Base-by-base conservation (phyloP, 352 stramenopile species). In the Ochromonadaceae sp. region DNA sequence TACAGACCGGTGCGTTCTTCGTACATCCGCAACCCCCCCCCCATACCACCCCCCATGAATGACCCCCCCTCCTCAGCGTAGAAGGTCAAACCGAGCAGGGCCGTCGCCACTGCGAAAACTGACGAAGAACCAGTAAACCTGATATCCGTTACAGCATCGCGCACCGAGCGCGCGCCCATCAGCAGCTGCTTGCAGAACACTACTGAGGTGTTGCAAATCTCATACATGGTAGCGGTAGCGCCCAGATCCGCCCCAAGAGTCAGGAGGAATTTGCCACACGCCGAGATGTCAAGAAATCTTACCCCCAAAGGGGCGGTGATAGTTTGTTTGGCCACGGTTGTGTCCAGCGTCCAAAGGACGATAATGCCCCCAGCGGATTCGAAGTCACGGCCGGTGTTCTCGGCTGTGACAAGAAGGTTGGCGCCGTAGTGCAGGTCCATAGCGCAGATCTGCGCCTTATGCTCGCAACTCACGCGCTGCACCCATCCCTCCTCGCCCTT, bases 131-230 rank as follows among this genome's bases (percentile, higher is more conserved):
- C 17, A 44, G 40, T 44, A 44, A 44, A 44, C 40, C 22, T 44
- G 15, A 44, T 44, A 44, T 44, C 40, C 40, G 22, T 44, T 20
- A 44, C 22, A 17, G 17, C 22, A 44, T 15, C 40, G 22, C 40
- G 17, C 17, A 17, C 40, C 22, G 22, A 44, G 40, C 22, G 22
- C 22, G 40, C 40, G n/a, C 5, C 26, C 10, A 35, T n/a, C 49
- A 58, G n/a, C 5, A 58, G 49, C 49, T 35, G 5, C 49, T 41
- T 35, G 10, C 31, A 46, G 26, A 58, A 58, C 31, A 58, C n/a
- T 9, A 22, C 5, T 5, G 42, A n/a, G 26, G 31, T 35, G 4
- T 15, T 49, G 17, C 47, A 10, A 10, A 60, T 10, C 20, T 50
- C 25, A 26, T 30, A 30, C 5, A 60, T 39, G 9, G 14, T 5